Evolutionary conservation across 2,329 filamentous ascomycete genomes (phyloP).

Genomic region (Verticillium dahliae): DNA sequence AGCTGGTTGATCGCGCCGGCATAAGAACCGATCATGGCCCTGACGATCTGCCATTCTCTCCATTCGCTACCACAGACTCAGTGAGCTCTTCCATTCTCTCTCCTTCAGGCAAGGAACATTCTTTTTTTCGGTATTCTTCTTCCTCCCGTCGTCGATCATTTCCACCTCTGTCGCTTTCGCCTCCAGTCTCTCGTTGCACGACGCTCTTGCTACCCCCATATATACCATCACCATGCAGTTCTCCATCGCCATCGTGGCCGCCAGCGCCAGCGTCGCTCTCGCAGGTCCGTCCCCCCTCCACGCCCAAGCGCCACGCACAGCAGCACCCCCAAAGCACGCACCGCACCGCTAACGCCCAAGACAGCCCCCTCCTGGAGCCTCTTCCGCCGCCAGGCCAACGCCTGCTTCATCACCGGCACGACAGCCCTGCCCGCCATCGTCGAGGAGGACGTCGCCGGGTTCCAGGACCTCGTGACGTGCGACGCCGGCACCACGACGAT

Average conservation of each 20-base stretch:
- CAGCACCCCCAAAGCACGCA: no score
- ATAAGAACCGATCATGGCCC: neutral
- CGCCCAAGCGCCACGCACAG: no score
- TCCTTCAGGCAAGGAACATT: slow-evolving; percentile 1
- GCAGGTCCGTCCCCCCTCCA: slow-evolving; percentile 2
- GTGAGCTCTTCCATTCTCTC: slow-evolving; percentile 1
- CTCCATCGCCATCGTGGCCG: slow-evolving; percentile 8
- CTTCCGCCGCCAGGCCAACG: slow-evolving; percentile 20
- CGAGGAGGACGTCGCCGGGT: slow-evolving; percentile 29
- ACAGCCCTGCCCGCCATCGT: slow-evolving; percentile 44
- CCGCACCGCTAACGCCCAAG: neutral
- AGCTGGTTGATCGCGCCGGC: neutral
- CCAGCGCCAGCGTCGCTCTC: slow-evolving; percentile 7
- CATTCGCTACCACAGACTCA: neutral
- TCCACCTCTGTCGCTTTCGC: neutral
- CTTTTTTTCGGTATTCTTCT: neutral
- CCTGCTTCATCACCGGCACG: slow-evolving; percentile 50
- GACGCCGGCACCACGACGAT: slow-evolving; percentile 38
- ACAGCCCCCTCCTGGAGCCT: slow-evolving; percentile 8
- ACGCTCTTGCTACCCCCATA: neutral
- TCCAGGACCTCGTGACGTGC: slow-evolving; percentile 43
- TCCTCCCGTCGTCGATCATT: neutral
- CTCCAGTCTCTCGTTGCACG: neutral
- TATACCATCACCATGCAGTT: slow-evolving; percentile 8
- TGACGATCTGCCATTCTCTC: neutral